Conservation (phyloP, 2,329 filamentous ascomycete species). For the Didymella pinodella region DNA sequence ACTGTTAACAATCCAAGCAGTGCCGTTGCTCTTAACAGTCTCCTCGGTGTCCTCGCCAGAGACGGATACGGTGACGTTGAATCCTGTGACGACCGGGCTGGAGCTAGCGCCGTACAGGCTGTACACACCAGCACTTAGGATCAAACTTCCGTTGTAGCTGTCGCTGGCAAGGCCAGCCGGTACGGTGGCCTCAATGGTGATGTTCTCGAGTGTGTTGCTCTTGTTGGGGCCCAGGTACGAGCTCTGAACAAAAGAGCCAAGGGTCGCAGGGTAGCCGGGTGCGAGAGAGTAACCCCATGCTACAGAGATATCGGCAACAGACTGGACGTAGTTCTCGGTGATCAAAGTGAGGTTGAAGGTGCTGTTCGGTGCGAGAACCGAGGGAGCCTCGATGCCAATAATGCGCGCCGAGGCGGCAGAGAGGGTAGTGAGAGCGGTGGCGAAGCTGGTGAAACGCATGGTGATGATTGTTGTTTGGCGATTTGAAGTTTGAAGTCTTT, state of each 20-base stretch:
- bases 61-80: conserved; percentile 33
- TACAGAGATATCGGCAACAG: conserved; percentile 56
- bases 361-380: conserved; percentile 51
- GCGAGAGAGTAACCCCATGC: conserved; percentile 52
- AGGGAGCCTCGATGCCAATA: conserved; percentile 54
- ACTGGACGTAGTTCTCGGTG: conserved; percentile 57
- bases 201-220: conserved; percentile 37
- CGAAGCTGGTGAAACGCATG: conserved; percentile 22
- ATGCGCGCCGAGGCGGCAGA: conserved; percentile 45
- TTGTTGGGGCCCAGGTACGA: conserved; percentile 50
- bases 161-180: conserved; percentile 20
- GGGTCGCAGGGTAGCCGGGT: conserved; percentile 33
- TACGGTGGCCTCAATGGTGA: conserved; percentile 31
- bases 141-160: conserved; percentile 20
- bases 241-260: conserved; percentile 45
- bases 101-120: conserved; percentile 40
- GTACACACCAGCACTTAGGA: conserved; percentile 34
- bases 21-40: conserved; percentile 20
- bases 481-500: not conserved
- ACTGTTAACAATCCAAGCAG: conserved; percentile 20
- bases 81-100: conserved; percentile 21
- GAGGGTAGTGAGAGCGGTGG: conserved; percentile 10
- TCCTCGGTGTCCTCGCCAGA: conserved; percentile 28
- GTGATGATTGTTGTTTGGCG: not conserved
- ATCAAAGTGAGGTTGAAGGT: conserved; percentile 52